Base-by-base conservation (phyloP, 192 early-diverging fungal genomes). In the Coemansia sp. region DNA sequence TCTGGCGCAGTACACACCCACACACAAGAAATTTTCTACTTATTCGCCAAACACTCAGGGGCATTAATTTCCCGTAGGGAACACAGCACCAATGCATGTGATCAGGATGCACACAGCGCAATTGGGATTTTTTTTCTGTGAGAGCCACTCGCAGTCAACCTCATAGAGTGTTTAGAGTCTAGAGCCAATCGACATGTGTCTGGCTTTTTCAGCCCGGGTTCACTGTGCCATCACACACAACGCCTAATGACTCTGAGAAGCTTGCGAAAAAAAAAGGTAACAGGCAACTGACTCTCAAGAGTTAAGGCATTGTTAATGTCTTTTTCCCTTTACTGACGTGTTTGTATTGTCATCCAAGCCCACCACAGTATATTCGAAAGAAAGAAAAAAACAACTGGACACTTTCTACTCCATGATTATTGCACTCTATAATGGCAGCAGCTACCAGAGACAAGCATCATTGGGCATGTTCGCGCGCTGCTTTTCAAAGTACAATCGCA, bases 361-460 rank as follows among this genome's bases (percentile, higher is more conserved):
- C 14, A 46, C 39, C 11, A 46, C 3, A 46, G 0, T 46, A 17
- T 10, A 36, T 61, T 61, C 50, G 11, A n/a, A 1, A 23, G 8
- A 23, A 21, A n/a, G 1, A 23, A 5, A 23, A 21, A 9, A 21
- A 23, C 24, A 23, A 22, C 14, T 23, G 22, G 5, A 1, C 22
- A 19, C 14, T 51, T 5, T 62, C 11, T 20, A 9, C 22, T 14
- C 23, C 33, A 61, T 50, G 42, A 62, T 62, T 39, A 51, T 23
- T 51, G 57, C 57, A 6, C 25, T 59, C 57, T 33, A n/a, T n/a
- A 59, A 36, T 59, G 57, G 57, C 25, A 51, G 23, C 25, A 25
- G 60, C 60, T 14, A 14, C 39, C 36, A 62, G 22, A 24, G 60
- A n/a, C 60, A 61, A 20, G 42, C 24, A 22, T 29, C 21, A 51